Percentiles rank a stretch among this genome's conserved stretches.
phyloP scores from a whole-genome alignment of 306 rosid species.

The Albizia julibrissin region DNA sequence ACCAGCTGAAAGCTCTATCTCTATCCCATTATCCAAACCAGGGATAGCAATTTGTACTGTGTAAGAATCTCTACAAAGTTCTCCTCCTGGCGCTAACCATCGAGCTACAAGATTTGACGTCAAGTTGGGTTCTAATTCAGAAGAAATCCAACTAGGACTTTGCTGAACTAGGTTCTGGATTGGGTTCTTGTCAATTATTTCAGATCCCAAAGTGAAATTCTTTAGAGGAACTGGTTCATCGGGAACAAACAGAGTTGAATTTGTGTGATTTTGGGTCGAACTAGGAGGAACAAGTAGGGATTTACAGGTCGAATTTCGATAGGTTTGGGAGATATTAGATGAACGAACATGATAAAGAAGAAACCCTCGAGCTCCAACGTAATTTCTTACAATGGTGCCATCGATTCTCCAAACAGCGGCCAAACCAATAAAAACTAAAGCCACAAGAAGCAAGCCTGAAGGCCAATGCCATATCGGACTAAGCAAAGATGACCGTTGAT shows the following conservation, averaged over 20 bases:
- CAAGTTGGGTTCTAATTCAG: constrained; percentile 63
- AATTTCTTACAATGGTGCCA: constrained; percentile 53
- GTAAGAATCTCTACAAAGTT: constrained; percentile 73
- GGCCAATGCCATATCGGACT: constrained; percentile 69
- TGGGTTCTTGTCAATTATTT: constrained; percentile 24
- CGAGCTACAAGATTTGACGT: constrained; percentile 64
- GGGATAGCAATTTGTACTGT: constrained; percentile 62
- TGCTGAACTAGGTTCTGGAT: constrained; percentile 20
- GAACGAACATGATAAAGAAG: constrained; percentile 47
- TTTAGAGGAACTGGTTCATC: background rate
- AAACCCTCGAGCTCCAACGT: constrained; percentile 54
- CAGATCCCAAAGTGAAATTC: constrained; percentile 31
- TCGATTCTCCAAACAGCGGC: constrained; percentile 74
- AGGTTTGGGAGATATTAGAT: constrained; percentile 42
- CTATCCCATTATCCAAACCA: constrained; percentile 58
- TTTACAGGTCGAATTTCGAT: constrained; percentile 21
- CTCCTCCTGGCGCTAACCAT: constrained; percentile 82
- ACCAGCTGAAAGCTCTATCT: constrained; percentile 64
- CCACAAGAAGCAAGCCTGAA: constrained; percentile 51
- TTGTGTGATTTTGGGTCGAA: constrained; percentile 38
- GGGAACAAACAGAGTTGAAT: background rate
- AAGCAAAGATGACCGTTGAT: constrained; percentile 41
- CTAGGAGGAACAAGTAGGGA: constrained; percentile 18
- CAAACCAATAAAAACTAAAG: constrained; percentile 58
- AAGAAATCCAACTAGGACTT: constrained; percentile 56